A percentile compares a stretch with the other conserved stretches of the same genome.
Conservation (phyloP, 2,329 filamentous ascomycete species). For the Fusarium drepaniforme region DNA sequence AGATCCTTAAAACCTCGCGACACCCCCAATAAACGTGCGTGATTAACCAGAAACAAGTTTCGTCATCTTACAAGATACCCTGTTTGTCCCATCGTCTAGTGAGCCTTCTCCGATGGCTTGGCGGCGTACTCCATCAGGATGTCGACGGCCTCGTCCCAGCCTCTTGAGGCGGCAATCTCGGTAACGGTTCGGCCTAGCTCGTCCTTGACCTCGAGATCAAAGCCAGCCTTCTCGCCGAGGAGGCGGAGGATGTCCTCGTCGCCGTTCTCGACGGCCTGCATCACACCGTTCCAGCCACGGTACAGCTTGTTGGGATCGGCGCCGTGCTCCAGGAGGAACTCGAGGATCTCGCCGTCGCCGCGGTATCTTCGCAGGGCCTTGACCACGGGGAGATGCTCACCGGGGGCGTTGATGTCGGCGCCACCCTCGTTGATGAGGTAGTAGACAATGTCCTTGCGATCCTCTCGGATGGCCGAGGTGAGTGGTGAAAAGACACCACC, state of each 20-base stretch:
- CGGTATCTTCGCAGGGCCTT: constrained; percentile 74
- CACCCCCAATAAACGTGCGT: constrained; percentile 11
- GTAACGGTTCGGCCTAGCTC: constrained; percentile 66
- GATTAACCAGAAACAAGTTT: constrained; percentile 19
- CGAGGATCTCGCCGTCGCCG: constrained; percentile 69
- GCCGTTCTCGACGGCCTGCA: constrained; percentile 75
- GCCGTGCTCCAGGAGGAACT: constrained; percentile 72
- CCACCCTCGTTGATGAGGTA: constrained; percentile 72
- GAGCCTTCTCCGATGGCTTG: constrained; percentile 24
- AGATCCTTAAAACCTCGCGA: constrained; percentile 11
- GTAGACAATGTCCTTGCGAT: constrained; percentile 69
- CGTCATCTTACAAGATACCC: constrained; percentile 34
- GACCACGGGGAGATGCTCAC: constrained; percentile 78
- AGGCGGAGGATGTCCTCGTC: constrained; percentile 66
- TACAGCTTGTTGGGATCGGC: constrained; percentile 78
- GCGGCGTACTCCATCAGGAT: constrained; percentile 51
- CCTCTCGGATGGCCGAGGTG: constrained; percentile 75
- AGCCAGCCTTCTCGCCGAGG: constrained; percentile 61
- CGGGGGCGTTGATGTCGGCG: constrained; percentile 75
- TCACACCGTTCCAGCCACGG: constrained; percentile 74
- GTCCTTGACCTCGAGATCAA: constrained; percentile 65
- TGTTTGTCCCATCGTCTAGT: neutral
- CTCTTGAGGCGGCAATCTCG: constrained; percentile 69
- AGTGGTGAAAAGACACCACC: constrained; percentile 79
- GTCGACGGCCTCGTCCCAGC: constrained; percentile 68